A percentile compares a stretch with the other conserved stretches of the same genome.
Conservation (phyloP, 1,284 basidiomycete species). For the Malassezia sympodialis region DNA sequence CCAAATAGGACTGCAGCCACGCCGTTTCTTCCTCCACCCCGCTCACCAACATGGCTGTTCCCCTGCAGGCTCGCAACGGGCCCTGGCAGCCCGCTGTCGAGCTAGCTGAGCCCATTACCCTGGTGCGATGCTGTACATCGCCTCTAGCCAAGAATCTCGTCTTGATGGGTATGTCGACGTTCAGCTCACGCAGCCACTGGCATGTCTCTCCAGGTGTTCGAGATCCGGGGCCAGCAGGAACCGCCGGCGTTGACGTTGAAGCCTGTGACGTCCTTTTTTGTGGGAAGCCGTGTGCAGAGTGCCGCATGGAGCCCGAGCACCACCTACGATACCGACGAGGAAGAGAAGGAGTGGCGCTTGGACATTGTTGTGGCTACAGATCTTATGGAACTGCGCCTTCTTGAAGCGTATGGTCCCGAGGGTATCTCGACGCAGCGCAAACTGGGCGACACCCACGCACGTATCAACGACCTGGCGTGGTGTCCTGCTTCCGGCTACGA, state of each 20-base stretch:
- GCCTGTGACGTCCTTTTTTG: constrained; percentile 11
- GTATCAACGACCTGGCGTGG: constrained; percentile 10
- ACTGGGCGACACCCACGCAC: not conserved
- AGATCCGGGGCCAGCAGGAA: not conserved
- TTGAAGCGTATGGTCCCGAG: not conserved
- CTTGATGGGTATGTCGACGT: constrained; percentile 7
- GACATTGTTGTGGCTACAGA: constrained; percentile 8
- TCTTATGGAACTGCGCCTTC: constrained; percentile 3
- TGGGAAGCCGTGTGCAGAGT: not conserved
- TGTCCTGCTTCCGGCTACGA: constrained; percentile 14
- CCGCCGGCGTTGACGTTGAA: not conserved
- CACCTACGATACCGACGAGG: not conserved
- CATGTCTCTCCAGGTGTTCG: constrained; percentile 2
- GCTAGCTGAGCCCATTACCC: constrained; percentile 1
- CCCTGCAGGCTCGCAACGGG: constrained; percentile 3
- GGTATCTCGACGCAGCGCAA: not conserved
- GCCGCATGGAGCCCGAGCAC: constrained; percentile 15
- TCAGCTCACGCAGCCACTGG: constrained; percentile 1
- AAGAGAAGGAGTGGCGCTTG: not conserved
- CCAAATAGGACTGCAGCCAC: not conserved
- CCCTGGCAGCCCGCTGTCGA: constrained; percentile 13
- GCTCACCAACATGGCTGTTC: constrained; percentile 5
- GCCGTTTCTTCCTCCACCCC: not conserved
- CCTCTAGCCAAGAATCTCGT: constrained; percentile 12
- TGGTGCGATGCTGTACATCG: constrained; percentile 11